Conservation (phyloP, 2,329 filamentous ascomycete genomes). For the Colletotrichum noveboracense region DNA sequence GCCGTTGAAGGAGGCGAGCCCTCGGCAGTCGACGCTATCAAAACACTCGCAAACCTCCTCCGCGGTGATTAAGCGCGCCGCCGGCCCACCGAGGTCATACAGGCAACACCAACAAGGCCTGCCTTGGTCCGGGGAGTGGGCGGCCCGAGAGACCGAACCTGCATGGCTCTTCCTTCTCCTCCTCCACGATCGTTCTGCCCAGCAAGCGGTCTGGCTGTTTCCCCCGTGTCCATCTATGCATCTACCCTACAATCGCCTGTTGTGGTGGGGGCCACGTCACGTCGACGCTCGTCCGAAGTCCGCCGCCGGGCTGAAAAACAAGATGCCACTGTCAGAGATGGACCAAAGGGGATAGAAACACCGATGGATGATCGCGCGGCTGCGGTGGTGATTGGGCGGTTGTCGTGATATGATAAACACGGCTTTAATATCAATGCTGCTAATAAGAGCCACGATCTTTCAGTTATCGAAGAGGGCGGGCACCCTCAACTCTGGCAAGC, state of each 20-base stretch:
- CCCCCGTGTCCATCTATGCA: not conserved
- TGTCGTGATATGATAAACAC: not conserved
- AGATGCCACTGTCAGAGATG: not conserved
- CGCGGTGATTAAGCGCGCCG: not conserved
- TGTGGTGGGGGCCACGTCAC: not conserved
- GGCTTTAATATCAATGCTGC: not conserved
- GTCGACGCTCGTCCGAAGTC: not conserved
- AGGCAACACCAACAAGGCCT: not conserved
- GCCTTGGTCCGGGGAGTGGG: not conserved
- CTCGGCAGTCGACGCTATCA: not conserved
- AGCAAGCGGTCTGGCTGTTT: too few relatives aligned
- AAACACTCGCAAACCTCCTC: not conserved
- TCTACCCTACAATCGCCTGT: not conserved
- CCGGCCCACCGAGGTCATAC: not conserved
- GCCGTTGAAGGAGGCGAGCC: not conserved
- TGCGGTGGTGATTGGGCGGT: not conserved
- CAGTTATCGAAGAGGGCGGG: not conserved
- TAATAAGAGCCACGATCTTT: not conserved
- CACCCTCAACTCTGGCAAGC: not conserved
- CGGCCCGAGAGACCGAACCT: not conserved
- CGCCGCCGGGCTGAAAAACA: not conserved
- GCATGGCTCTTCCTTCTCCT: not conserved
- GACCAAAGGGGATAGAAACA: not conserved
- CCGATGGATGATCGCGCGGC: not conserved
- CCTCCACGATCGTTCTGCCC: not conserved